phyloP scores from a whole-genome alignment of 495 filamentous ascomycete species.

The Delitschia confertaspora region DNA sequence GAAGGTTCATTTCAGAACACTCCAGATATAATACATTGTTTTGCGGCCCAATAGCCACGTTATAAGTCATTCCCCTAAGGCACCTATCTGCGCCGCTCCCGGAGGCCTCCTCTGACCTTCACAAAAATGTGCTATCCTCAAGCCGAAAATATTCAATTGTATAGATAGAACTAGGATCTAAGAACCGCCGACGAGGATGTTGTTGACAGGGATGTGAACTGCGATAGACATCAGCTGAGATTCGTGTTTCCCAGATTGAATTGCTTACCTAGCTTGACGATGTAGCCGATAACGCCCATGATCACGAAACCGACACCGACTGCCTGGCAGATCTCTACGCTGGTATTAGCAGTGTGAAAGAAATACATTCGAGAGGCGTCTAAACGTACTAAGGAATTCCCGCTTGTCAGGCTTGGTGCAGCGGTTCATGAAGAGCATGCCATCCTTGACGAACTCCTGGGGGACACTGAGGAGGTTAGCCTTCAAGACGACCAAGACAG shows the following conservation, averaged over 20 bases:
- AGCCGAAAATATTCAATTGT: background rate
- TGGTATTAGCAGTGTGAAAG: background rate
- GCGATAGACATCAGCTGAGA: background rate
- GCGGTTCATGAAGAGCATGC: conserved; percentile 68
- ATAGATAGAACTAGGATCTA: conserved; percentile 32
- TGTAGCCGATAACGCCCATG: conserved; percentile 80
- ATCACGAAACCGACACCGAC: conserved; percentile 87
- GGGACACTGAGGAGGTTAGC: conserved; percentile 57
- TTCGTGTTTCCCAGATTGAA: background rate
- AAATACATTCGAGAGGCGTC: background rate
- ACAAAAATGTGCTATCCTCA: no score
- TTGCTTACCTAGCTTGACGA: conserved; percentile 81
- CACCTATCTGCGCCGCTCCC: background rate
- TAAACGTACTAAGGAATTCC: conserved; percentile 63
- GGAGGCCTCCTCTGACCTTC: background rate
- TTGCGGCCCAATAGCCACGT: no score
- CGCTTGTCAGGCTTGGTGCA: conserved; percentile 82
- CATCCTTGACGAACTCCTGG: conserved; percentile 72
- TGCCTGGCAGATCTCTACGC: conserved; percentile 71
- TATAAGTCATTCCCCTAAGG: background rate
- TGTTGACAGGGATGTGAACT: conserved; percentile 81
- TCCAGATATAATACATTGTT: no score
- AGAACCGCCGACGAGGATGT: conserved; percentile 66
- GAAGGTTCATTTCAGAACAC: no score
- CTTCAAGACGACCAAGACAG: no score